Percentiles rank a stretch among this genome's conserved stretches.
These are phyloP conservation scores for Neonothopanus nambi DNA, from an alignment of 1,284 basidiomycete species.

Conservation along the genomic window DNA sequence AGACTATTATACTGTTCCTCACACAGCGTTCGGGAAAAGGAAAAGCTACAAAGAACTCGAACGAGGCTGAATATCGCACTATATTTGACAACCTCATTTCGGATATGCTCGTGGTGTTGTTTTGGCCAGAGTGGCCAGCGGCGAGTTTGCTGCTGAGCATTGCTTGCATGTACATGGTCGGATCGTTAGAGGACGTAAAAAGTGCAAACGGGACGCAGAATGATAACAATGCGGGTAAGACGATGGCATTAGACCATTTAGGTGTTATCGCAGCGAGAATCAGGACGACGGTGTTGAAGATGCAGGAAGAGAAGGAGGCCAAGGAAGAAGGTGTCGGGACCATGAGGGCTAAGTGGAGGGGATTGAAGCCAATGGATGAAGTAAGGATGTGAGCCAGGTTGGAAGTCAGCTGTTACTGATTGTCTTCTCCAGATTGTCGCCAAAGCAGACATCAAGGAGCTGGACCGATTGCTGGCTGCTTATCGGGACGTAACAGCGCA, in stretches of 20 bases:
- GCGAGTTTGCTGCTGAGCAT: slow-evolving; percentile 80
- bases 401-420: background rate
- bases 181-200: slow-evolving; percentile 37
- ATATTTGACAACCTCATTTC: slow-evolving; percentile 90
- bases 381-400: slow-evolving; percentile 33
- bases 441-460: slow-evolving; percentile 46
- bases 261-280: slow-evolving; percentile 89
- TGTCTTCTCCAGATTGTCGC: slow-evolving; percentile 52
- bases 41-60: slow-evolving; percentile 83
- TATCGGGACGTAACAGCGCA: slow-evolving; percentile 67
- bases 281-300: slow-evolving; percentile 58
- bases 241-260: slow-evolving; percentile 89
- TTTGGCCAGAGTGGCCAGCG: slow-evolving; percentile 97
- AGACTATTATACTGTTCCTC: slow-evolving; percentile 82
- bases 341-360: slow-evolving; percentile 20
- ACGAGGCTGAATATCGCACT: slow-evolving; percentile 87
- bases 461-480: slow-evolving; percentile 58
- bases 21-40: slow-evolving; percentile 83
- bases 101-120: slow-evolving; percentile 87
- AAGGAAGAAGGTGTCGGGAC: slow-evolving; percentile 13
- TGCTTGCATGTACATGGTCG: slow-evolving; percentile 82
- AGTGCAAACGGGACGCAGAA: slow-evolving; percentile 27
- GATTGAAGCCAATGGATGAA: slow-evolving; percentile 68
- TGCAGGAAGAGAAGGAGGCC: slow-evolving; percentile 37
- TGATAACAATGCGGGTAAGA: slow-evolving; percentile 83